Evolutionary conservation across 768 basidiomycete genomes (phyloP), one percentile per base, ranked within the genome.

Genomic region (Gymnopilus dilepis): DNA sequence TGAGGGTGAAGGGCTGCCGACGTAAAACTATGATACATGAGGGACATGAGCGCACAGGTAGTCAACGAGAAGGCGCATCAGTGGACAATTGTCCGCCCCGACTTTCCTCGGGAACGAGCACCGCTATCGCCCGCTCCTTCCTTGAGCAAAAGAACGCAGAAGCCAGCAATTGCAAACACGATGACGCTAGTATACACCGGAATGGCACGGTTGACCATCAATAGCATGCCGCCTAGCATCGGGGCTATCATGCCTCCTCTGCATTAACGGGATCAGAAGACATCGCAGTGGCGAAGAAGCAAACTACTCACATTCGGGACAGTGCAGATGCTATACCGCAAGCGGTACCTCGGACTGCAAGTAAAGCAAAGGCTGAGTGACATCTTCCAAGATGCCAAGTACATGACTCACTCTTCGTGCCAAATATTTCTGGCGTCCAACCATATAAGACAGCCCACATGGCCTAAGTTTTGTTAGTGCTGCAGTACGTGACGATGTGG

Each of bases 221-320:
- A 80, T 4, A 95, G 82, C 21, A 77, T 71, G 0, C 94, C 94
- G 0, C 94, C 94, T 5, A 91, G 73, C 34, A 95, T 80, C 0
- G 94, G 94, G 0, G 92, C 94, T 30, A 92, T 88, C 88, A 95
- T 94, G 5, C 94, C 94, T 7, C 93, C 91, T 73, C 93, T 95
- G 76, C 5, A 65, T 11, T 67, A 52, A 41, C 47, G 48, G 33
- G 26, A 37, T 33, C 66, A 13, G 59, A 50, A 55, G 24, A 4
- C 21, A n/a, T 11, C 24, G 26, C 11, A 40, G 42, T 54, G 37
- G 15, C 34, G 40, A 34, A 43, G 55, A 24, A 43, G 41, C 37
- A 22, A 55, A 24, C 19, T 21, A 80, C 89, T 54, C 69, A 94
- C 89, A 95, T 86, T 73, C 95, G 82, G 1, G 91, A 94, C 1